Base-by-base conservation (phyloP, 345 rosid species). In the Hibiscus mutabilis region DNA sequence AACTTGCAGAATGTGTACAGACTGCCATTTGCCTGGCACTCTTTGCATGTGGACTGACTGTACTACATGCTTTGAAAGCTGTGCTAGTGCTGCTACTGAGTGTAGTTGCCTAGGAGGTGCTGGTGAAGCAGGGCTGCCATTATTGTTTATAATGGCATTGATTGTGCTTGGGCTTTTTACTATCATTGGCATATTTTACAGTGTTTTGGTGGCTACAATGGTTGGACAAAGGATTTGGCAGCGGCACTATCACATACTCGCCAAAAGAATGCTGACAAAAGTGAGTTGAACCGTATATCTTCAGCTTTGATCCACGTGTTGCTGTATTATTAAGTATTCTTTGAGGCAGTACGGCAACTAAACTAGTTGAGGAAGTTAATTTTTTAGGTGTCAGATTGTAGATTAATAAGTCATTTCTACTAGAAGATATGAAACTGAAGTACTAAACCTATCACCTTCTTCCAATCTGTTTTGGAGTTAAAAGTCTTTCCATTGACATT, bases 201-300 rank as follows among this genome's bases (percentile, higher is more conserved):
- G 98, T 42, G 97, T 91, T 57, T 82, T 96, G 83, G 97, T 96
- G 63, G 98, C 99, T 69, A 96, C 99, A 29, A 96, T 96, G 99
- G 99, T 96, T 71, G 98, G 98, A 29, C 99, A 96, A 70, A 86
- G 99, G 66, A 92, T 92, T 74, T 96, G 99, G 99, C 99, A 96
- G 79, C 86, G 97, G 27, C 99, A 96, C 70, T 96, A 96, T 81
- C 99, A 96, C 85, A 96, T 96, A 74, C 95, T 96, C 24, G 99
- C 97, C 16, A 92, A 92, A 84, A 82, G 98, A 82, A 91, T 96
- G 99, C 86, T 92, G 71, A 96, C 97, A 75, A 96, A 96, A 81
- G 99, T 96, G 78, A 86, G 91, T 70, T 60, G 51, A 25, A 18
- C 18, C n/a, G 29, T 51, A 44, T 25, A 59, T 33, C 4, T 6